phyloP scores from a whole-genome alignment of 257 asterid genomes.

The Gentiana straminea region DNA sequence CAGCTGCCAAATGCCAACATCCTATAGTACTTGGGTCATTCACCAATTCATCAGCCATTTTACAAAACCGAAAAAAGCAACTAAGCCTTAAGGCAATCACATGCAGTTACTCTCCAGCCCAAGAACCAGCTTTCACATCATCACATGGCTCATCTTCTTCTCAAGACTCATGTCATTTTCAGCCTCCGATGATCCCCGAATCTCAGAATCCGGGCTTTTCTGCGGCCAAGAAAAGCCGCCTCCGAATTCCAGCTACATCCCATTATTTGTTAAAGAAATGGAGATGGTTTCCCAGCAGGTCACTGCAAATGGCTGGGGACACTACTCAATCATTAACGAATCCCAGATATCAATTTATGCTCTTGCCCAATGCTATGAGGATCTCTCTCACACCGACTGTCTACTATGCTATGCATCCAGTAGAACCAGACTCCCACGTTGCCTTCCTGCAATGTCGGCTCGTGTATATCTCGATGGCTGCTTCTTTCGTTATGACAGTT shows the following conservation, averaged over 20 bases:
- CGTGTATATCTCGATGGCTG: constrained; percentile 80
- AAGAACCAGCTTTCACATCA: constrained; percentile 3
- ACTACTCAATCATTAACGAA: constrained; percentile 9
- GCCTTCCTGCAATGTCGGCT: constrained; percentile 51
- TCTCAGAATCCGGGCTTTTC: constrained; percentile 44
- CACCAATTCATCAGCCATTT: not conserved
- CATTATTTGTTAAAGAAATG: constrained; percentile 48
- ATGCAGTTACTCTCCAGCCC: constrained; percentile 8
- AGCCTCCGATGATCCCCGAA: constrained; percentile 55
- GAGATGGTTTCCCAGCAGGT: constrained; percentile 47
- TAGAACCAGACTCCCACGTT: constrained; percentile 66
- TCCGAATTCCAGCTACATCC: constrained; percentile 31
- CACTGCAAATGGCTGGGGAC: constrained; percentile 36
- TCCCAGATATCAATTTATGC: constrained; percentile 27
- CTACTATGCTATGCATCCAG: constrained; percentile 71
- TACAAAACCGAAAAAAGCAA: not conserved
- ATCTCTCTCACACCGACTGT: constrained; percentile 58
- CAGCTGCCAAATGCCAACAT: no score
- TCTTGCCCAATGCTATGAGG: constrained; percentile 56
- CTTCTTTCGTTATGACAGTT: constrained; percentile 63
- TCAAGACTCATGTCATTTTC: constrained; percentile 3
- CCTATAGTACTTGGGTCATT: no score
- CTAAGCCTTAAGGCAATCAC: not conserved
- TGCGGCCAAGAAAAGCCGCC: constrained; percentile 35
- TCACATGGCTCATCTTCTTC: constrained; percentile 28